Evolutionary conservation across 495 filamentous ascomycete species (phyloP), one percentile per base, ranked within the genome.

Genomic region (Neurospora sp.): DNA sequence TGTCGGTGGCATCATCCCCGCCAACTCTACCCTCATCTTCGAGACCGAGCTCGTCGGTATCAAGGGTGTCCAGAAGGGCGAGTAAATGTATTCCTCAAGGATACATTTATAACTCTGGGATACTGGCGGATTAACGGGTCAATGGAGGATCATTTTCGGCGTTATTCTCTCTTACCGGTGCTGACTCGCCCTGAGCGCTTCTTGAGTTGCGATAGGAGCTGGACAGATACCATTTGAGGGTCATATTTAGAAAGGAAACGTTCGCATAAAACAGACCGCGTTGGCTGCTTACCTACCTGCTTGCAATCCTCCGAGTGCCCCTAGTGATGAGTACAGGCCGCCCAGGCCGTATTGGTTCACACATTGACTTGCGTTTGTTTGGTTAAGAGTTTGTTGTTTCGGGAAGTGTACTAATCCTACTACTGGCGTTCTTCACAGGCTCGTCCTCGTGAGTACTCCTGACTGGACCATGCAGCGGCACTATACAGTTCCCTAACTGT

Each of bases 11-110:
- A 92, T 94, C 77, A 83, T 84, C 76, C 82, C 80, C 37, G 62
- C 76, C 66, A 79, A 79, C 72, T 74, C 73, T 17, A 75, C 72
- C 69, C 75, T 79, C 85, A 86, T 96, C 66, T 96, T 96, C 76
- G 91, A 94, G 84, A 96, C 94, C 38, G 91, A 94, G 82, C 85
- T 97, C 76, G 84, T 96, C 79, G 87, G 82, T 40, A 96, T 97
- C 82, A 83, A 89, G 24, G 93, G 92, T 17, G 90, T 93, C 37
- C 76, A 79, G 69, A 48, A 72, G 39, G 79, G 80, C 69, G 70
- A 76, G 71, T 73, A 71, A 42, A 75, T 74, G 28, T 11, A 10
- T 70, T 1, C 5, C 15, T 59, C 28, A 19, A 19, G 0, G 19
- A 34, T 19, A 13, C 54, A 36, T 66, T 17, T 19, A 66, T 34